phyloP scores from a whole-genome alignment of 768 basidiomycete species.

The Termitomyces sp. region DNA sequence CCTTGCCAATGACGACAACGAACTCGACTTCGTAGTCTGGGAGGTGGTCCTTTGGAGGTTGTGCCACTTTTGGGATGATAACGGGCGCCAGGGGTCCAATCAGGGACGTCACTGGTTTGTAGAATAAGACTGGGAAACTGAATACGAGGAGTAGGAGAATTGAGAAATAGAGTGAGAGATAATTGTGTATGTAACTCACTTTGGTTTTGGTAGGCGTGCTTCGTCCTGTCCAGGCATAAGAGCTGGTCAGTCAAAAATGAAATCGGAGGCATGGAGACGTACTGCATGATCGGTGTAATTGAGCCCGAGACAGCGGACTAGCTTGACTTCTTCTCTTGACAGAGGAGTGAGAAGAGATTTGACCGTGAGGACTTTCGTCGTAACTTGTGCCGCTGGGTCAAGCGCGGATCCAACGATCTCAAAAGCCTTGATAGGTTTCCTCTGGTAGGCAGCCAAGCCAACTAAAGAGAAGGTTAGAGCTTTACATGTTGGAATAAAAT shows the following conservation, averaged over 20 bases:
- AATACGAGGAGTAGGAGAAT: background rate
- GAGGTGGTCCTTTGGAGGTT: conserved; percentile 65
- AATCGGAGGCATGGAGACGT: conserved; percentile 14
- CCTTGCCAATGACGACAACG: conserved; percentile 78
- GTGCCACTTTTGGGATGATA: conserved; percentile 60
- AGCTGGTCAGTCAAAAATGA: background rate
- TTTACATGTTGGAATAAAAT: background rate
- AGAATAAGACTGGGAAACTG: conserved; percentile 74
- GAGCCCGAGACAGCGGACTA: conserved; percentile 74
- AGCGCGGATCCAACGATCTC: conserved; percentile 72
- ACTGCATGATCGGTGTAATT: conserved; percentile 87
- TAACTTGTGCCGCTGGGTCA: conserved; percentile 62
- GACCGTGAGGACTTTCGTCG: conserved; percentile 63
- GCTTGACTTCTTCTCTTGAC: conserved; percentile 58
- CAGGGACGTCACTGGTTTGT: conserved; percentile 68
- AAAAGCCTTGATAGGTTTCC: conserved; percentile 56
- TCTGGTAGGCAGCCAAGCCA: conserved; percentile 49
- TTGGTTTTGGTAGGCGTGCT: conserved; percentile 57
- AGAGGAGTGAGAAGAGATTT: conserved; percentile 68
- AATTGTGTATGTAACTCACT: conserved; percentile 37
- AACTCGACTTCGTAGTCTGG: conserved; percentile 85
- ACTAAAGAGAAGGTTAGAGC: conserved; percentile 36
- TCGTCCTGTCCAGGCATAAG: conserved; percentile 35
- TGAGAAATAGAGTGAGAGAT: background rate
- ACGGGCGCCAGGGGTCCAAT: conserved; percentile 70